These are phyloP conservation scores for Thalassiosira mediterranea DNA, from an alignment of 352 stramenopile genomes.

Conservation along the genomic window DNA sequence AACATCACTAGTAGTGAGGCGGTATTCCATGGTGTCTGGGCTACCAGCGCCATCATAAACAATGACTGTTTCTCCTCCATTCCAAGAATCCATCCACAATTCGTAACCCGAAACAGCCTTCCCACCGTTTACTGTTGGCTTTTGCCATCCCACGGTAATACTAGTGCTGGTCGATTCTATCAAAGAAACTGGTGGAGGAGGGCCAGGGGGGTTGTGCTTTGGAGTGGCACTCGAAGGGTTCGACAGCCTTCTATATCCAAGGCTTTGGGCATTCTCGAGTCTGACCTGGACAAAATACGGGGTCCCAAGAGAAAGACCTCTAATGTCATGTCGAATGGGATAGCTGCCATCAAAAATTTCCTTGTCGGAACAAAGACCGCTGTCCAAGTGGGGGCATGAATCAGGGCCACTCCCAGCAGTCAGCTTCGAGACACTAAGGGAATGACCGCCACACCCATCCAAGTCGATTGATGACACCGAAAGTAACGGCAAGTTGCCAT, in stretches of 20 bases:
- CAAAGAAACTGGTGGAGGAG: slow-evolving; percentile 87
- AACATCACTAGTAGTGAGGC: slow-evolving; percentile 86
- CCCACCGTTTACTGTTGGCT: slow-evolving; percentile 90
- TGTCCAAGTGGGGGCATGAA: slow-evolving; percentile 47
- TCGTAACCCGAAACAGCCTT: slow-evolving; percentile 93
- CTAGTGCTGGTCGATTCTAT: slow-evolving; percentile 88
- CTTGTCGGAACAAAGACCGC: slow-evolving; percentile 55
- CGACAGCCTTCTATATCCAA: slow-evolving; percentile 84
- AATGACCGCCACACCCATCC: slow-evolving; percentile 47
- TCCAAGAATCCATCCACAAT: slow-evolving; percentile 95
- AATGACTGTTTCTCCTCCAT: slow-evolving; percentile 86
- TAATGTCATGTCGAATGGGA: slow-evolving; percentile 73
- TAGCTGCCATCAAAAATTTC: slow-evolving; percentile 52
- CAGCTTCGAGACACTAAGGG: slow-evolving; percentile 44
- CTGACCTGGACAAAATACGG: slow-evolving; percentile 90
- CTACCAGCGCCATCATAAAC: slow-evolving; percentile 94
- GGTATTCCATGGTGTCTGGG: slow-evolving; percentile 84
- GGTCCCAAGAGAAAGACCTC: slow-evolving; percentile 86
- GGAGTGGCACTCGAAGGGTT: slow-evolving; percentile 86
- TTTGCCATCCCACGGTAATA: slow-evolving; percentile 91
- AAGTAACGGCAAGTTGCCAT: slow-evolving; percentile 86
- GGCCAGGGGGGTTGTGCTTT: slow-evolving; percentile 88
- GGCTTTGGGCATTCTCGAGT: slow-evolving; percentile 90
- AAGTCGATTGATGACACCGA: slow-evolving; percentile 55
- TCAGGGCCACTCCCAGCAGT: slow-evolving; percentile 47